Conservation (phyloP, 352 stramenopile genomes). For the Globisporangium parvum region DNA sequence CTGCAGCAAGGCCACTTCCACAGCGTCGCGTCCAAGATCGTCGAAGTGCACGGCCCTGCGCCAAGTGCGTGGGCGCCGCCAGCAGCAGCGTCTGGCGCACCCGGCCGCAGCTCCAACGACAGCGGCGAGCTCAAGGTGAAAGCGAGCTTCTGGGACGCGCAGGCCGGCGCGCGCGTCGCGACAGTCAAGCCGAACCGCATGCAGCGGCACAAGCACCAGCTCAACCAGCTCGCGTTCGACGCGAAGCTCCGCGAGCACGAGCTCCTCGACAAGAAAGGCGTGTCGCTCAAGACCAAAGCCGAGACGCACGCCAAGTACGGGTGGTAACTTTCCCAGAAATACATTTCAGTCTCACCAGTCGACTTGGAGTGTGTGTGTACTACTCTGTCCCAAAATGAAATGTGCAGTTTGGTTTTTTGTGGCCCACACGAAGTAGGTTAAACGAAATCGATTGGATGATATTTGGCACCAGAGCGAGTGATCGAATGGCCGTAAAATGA, state of each 20-base stretch:
- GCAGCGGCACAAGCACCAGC: conserved; percentile 73
- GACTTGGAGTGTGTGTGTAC: too few species aligned
- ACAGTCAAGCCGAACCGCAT: conserved; percentile 62
- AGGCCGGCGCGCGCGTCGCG: conserved; percentile 38
- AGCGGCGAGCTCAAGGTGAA: conserved; percentile 42
- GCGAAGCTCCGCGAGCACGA: conserved; percentile 69
- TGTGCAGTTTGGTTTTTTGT: too few species aligned
- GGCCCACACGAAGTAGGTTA: too few species aligned
- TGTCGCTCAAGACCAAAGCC: conserved; percentile 61
- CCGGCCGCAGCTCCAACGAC: conserved; percentile 8
- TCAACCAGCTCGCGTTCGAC: conserved; percentile 81
- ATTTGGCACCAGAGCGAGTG: too few species aligned
- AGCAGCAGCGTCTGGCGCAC: conserved; percentile 3
- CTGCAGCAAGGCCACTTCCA: conserved; percentile 65
- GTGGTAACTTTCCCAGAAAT: conserved; percentile 27
- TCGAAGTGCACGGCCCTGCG: conserved; percentile 48
- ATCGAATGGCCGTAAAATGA: too few species aligned
- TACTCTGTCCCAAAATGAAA: too few species aligned
- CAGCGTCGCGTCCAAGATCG: conserved; percentile 50
- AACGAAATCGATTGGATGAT: too few species aligned
- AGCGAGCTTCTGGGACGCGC: conserved; percentile 71
- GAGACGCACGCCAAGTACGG: conserved; percentile 82
- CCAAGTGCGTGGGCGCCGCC: conserved; percentile 52
- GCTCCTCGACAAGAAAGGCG: conserved; percentile 56
- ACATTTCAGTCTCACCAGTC: too few species aligned